Evolutionary conservation across 768 basidiomycete species (phyloP).

Genomic region (Tulasnella sp.): DNA sequence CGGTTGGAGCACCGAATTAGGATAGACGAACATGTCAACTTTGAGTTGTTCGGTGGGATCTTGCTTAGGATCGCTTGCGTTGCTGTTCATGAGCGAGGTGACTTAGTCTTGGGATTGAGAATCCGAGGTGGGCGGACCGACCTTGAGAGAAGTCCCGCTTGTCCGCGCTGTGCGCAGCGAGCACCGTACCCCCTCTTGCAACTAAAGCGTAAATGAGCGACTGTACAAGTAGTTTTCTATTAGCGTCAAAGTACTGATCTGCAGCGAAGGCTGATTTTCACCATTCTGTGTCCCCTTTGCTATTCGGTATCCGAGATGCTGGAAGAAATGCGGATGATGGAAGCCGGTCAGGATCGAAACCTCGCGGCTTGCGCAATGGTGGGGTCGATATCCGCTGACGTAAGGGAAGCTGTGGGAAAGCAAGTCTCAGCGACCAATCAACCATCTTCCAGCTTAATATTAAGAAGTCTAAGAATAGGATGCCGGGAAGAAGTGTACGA

Average conservation of each 20-base stretch:
- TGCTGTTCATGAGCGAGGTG: slow-evolving; percentile 43
- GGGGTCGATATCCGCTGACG: background rate
- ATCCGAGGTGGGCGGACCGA: slow-evolving; percentile 34
- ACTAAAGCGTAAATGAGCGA: slow-evolving; percentile 75
- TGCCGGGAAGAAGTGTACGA: no score
- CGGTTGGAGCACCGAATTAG: background rate
- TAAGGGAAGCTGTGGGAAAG: background rate
- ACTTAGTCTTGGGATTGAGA: background rate
- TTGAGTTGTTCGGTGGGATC: slow-evolving; percentile 86
- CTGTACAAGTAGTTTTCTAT: slow-evolving; percentile 32
- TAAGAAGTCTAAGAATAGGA: no score
- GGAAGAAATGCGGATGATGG: background rate
- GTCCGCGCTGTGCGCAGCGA: slow-evolving; percentile 82
- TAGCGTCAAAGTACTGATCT: background rate
- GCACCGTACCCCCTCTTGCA: slow-evolving; percentile 68
- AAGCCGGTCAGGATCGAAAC: background rate
- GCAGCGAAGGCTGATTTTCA: background rate
- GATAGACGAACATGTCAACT: slow-evolving; percentile 38
- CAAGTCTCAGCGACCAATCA: no score
- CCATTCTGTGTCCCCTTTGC: background rate
- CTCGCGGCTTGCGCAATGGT: background rate
- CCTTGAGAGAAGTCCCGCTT: slow-evolving; percentile 88
- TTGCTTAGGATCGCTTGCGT: slow-evolving; percentile 87
- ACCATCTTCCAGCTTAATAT: no score
- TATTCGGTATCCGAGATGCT: background rate